Base-by-base conservation (phyloP, 768 basidiomycete genomes). In the Rhodosporidiobolus odoratus region DNA sequence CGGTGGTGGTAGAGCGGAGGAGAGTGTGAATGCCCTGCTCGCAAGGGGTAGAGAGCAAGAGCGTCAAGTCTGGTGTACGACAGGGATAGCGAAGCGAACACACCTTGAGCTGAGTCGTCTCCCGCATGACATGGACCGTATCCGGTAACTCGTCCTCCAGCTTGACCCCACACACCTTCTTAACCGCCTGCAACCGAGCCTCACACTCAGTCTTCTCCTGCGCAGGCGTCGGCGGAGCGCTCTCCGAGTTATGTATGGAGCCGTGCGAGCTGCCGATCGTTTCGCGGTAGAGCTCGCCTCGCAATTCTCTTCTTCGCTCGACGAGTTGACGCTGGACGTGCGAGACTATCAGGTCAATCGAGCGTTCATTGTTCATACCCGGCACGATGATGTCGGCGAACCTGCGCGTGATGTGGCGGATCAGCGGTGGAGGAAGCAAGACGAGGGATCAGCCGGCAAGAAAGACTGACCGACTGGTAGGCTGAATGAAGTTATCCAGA, bases 321-420 rank as follows among this genome's bases (percentile, higher is more conserved):
- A 87, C 85, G 56, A 98, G 84, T 78, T 96, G 88, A 47, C 88
- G 85, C 35, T 87, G 85, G 66, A 98, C 86, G 77, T 98, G 96
- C 3, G 91, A 92, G 23, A 88, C 87, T 62, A 99, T 92, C 47
- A 99, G 83, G 69, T 96, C 94, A 64, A 96, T 92, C 6, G 95
- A 93, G 16, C 95, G 88, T 30, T 85, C 79, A 77, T 98, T 98
- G 73, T 92, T 87, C 5, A 86, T 86, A 4, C 95, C 95, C 2
- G 94, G 94, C n/a, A 99, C 94, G 73, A 97, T 94, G 45, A 99
- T 91, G 77, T 99, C 93, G 4, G 95, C 95, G 78, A 89, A 84
- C 53, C 87, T 57, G 56, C 34, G 32, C 6, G 56, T 4, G 8
- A 52, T 25, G 21, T 27, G 16, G 43, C 43, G 52, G 38, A 53